These are phyloP conservation scores for Mortierella antarctica DNA, from an alignment of 192 early-diverging fungal species.

Conservation along the genomic window DNA sequence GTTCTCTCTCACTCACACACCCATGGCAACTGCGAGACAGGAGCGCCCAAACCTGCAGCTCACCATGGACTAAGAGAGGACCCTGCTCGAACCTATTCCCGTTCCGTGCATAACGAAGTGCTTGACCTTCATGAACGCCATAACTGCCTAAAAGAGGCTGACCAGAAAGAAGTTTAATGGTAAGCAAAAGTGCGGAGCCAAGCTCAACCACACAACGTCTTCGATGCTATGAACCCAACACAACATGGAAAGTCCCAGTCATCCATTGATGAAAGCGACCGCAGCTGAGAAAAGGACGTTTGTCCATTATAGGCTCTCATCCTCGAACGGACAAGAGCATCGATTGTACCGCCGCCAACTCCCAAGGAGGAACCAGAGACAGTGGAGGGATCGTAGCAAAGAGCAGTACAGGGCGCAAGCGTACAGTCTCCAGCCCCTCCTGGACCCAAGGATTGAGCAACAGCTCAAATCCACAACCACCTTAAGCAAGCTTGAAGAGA, in stretches of 20 bases:
- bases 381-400: slow-evolving; percentile 7
- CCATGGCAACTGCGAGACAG: no score
- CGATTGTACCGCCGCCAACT: slow-evolving; percentile 5
- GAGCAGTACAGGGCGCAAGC: background rate
- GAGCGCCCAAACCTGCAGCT: no score
- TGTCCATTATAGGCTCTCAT: background rate
- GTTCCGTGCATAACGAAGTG: no score
- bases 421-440: background rate
- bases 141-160: no score
- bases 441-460: slow-evolving; percentile 11
- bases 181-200: background rate
- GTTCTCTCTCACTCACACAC: no score
- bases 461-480: background rate
- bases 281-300: background rate
- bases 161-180: slow-evolving; percentile 1
- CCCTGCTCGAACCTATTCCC: no score
- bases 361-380: background rate
- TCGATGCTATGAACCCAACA: slow-evolving; percentile 13
- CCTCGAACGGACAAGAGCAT: background rate
- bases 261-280: slow-evolving; percentile 9
- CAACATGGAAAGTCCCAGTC: slow-evolving; percentile 9
- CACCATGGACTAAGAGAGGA: no score
- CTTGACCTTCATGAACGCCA: no score
- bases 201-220: slow-evolving; percentile 7
- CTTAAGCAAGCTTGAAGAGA: no score